Conservation (phyloP, 139 green algal genomes). For the Picochlorum sp. region DNA sequence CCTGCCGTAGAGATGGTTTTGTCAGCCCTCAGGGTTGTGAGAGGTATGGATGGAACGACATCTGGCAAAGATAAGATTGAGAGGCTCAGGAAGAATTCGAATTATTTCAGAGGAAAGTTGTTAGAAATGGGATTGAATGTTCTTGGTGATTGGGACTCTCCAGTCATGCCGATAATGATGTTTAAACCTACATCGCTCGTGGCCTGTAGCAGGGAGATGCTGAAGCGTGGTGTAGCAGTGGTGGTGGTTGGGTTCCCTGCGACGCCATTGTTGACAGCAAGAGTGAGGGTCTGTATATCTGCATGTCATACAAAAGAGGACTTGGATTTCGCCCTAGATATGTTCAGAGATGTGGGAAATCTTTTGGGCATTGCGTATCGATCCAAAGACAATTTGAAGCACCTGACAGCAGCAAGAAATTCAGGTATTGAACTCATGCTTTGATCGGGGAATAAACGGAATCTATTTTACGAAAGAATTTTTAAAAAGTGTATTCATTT, state of each 20-base stretch:
- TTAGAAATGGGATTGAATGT: conserved; percentile 76
- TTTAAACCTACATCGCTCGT: conserved; percentile 81
- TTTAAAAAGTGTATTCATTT: too few species aligned
- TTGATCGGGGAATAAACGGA: too few species aligned
- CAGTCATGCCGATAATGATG: conserved; percentile 97
- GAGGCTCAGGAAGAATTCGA: conserved; percentile 61
- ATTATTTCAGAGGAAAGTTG: conserved; percentile 81
- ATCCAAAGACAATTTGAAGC: background rate
- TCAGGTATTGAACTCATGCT: too few species aligned
- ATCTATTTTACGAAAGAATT: too few species aligned
- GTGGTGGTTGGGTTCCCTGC: conserved; percentile 97
- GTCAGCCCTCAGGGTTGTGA: conserved; percentile 65
- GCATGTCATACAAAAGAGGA: conserved; percentile 83
- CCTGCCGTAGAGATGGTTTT: conserved; percentile 69
- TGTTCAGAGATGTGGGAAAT: conserved; percentile 29
- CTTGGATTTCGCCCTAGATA: conserved; percentile 79
- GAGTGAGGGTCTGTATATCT: conserved; percentile 88
- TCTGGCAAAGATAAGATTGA: conserved; percentile 69
- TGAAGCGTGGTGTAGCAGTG: conserved; percentile 63
- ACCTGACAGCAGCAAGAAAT: background rate
- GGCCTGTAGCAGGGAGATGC: conserved; percentile 60
- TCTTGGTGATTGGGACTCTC: conserved; percentile 88
- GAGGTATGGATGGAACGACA: conserved; percentile 36
- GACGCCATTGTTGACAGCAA: conserved; percentile 74
- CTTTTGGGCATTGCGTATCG: background rate